phyloP scores from a whole-genome alignment of 2,329 filamentous ascomycete genomes.

The Alternaria conjuncta region DNA sequence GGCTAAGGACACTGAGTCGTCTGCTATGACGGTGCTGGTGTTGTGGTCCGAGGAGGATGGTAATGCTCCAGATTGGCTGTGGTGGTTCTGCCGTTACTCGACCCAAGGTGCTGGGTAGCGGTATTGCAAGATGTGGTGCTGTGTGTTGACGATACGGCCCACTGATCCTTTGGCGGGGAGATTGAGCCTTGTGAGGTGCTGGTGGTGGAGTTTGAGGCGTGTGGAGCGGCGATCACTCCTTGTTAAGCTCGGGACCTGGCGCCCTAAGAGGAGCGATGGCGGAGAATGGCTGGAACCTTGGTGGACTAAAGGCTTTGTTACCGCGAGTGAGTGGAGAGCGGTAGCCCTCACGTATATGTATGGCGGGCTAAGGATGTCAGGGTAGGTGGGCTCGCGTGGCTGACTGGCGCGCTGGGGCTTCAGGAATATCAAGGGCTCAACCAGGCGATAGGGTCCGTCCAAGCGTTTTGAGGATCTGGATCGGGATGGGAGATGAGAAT shows the following conservation, averaged over 20 bases:
- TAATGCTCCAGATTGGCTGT: slow-evolving; percentile 34
- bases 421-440: slow-evolving; percentile 41
- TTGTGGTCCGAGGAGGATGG: slow-evolving; percentile 32
- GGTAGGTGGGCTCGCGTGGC: slow-evolving; percentile 51
- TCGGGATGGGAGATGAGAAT: slow-evolving; percentile 46
- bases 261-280: slow-evolving; percentile 54
- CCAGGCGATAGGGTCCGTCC: slow-evolving; percentile 52
- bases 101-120: slow-evolving; percentile 35
- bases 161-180: slow-evolving; percentile 22
- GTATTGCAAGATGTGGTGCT: slow-evolving; percentile 44
- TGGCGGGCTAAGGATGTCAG: slow-evolving; percentile 49
- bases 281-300: slow-evolving; percentile 54
- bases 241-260: slow-evolving; percentile 58
- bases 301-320: slow-evolving; percentile 48
- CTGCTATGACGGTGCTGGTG: slow-evolving; percentile 39
- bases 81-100: slow-evolving; percentile 21
- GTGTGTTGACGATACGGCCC: slow-evolving; percentile 37
- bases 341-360: slow-evolving; percentile 53
- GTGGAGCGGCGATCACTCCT: slow-evolving; percentile 55
- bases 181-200: slow-evolving; percentile 28
- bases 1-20: slow-evolving; percentile 37
- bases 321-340: slow-evolving; percentile 49
- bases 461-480: slow-evolving; percentile 51
- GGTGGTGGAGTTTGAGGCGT: slow-evolving; percentile 47
- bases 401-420: slow-evolving; percentile 49